A percentile compares a stretch with the other conserved stretches of the same genome.
Evolutionary conservation across 495 filamentous ascomycete genomes (phyloP).

Genomic region (Hypoxylon crocopeplum): DNA sequence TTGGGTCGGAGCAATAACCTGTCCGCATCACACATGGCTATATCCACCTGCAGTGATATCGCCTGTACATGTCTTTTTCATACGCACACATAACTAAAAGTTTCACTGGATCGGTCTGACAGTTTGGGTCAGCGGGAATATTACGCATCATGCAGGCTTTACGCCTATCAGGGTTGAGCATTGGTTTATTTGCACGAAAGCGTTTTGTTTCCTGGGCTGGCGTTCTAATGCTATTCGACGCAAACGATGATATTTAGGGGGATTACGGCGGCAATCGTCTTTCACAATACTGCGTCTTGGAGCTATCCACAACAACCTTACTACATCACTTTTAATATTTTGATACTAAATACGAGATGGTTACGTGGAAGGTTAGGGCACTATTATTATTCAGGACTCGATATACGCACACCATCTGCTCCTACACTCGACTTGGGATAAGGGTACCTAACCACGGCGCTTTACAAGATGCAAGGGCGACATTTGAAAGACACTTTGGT

Average conservation of each 20-base stretch:
- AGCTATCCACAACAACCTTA: not conserved
- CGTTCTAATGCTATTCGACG: not conserved
- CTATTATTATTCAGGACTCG: not conserved
- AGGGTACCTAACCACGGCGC: no score
- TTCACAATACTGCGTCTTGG: not conserved
- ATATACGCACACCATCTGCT: no score
- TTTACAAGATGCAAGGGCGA: no score
- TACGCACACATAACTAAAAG: not conserved
- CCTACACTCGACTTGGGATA: no score
- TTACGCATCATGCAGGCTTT: slow-evolving; percentile 6
- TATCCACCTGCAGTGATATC: not conserved
- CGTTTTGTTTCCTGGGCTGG: slow-evolving; percentile 12
- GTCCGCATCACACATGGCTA: not conserved
- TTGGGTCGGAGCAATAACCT: slow-evolving; percentile 34
- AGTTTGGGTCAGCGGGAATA: not conserved
- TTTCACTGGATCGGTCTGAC: not conserved
- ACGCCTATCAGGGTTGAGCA: slow-evolving; percentile 19
- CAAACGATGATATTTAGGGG: not conserved
- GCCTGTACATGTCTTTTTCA: slow-evolving; percentile 4
- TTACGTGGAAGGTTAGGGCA: not conserved
- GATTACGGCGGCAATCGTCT: not conserved
- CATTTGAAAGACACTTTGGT: no score
- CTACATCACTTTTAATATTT: slow-evolving; percentile 9
- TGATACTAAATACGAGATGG: not conserved
- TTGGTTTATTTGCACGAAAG: slow-evolving; percentile 22